Percentiles rank a stretch among this genome's conserved stretches.
These are phyloP conservation scores for Amaranthus palmeri DNA, from an alignment of 148 eudicot species.

Conservation along the genomic window DNA sequence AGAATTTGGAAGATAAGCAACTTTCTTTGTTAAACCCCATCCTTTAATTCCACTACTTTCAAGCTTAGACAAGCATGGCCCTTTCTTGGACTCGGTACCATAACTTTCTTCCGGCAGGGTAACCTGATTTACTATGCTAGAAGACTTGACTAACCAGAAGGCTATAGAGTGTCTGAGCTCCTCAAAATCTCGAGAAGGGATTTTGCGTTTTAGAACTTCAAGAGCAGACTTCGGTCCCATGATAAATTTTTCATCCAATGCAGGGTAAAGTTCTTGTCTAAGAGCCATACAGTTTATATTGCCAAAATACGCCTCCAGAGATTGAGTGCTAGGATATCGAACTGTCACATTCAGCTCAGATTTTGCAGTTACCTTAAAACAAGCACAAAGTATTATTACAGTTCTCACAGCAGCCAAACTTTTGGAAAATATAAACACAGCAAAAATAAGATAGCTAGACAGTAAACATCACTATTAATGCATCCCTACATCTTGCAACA, in stretches of 20 bases:
- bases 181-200: slow-evolving; percentile 41
- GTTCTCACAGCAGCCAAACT: not conserved
- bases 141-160: slow-evolving; percentile 50
- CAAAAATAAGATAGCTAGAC: not conserved
- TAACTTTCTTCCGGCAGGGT: slow-evolving; percentile 15
- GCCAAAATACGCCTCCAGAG: slow-evolving; percentile 49
- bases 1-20: slow-evolving; percentile 22
- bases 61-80: slow-evolving; percentile 25
- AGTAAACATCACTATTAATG: not conserved
- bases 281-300: slow-evolving; percentile 15
- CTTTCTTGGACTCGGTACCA: slow-evolving; percentile 19
- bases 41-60: slow-evolving; percentile 19
- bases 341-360: slow-evolving; percentile 51
- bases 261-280: slow-evolving; percentile 40
- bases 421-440: not conserved
- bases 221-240: slow-evolving; percentile 53
- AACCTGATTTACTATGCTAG: not conserved
- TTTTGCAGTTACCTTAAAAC: slow-evolving; percentile 60
- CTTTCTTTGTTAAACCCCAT: slow-evolving; percentile 33
- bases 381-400: not conserved
- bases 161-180: slow-evolving; percentile 32
- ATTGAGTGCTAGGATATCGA: slow-evolving; percentile 59
- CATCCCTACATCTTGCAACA: not conserved
- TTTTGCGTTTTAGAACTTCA: slow-evolving; percentile 42
- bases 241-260: slow-evolving; percentile 52